Conservation (phyloP, 768 basidiomycete genomes). For the Tylopilus intermedius region DNA sequence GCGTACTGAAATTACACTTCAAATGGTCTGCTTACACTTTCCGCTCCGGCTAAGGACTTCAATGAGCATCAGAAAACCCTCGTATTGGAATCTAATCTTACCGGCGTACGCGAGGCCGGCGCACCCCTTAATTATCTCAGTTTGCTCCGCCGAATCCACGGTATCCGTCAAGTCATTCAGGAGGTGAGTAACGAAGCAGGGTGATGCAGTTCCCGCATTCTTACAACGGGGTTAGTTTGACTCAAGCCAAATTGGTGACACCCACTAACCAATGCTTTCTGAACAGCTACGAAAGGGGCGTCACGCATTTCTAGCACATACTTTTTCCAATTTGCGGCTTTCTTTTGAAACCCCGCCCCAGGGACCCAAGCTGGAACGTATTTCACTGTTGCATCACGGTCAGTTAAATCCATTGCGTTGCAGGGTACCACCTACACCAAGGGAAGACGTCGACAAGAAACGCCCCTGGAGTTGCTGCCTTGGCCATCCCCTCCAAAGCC, state of each 20-base stretch:
- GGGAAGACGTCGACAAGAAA: slow-evolving; percentile 51
- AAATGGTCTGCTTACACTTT: slow-evolving; percentile 24
- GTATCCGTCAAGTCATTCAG: slow-evolving; percentile 16
- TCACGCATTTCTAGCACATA: slow-evolving; percentile 47
- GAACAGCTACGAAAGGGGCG: slow-evolving; percentile 37
- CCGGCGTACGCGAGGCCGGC: slow-evolving; percentile 47
- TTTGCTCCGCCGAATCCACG: slow-evolving; percentile 14
- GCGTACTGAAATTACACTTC: not conserved
- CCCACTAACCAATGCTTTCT: slow-evolving; percentile 35
- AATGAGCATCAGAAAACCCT: slow-evolving; percentile 5
- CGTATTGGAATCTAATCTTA: slow-evolving; percentile 15
- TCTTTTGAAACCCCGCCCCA: slow-evolving; percentile 46
- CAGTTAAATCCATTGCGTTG: not conserved
- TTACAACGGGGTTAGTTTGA: slow-evolving; percentile 7
- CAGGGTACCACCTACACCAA: slow-evolving; percentile 26
- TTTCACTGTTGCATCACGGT: slow-evolving; percentile 36
- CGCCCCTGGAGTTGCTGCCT: slow-evolving; percentile 47
- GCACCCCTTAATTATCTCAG: slow-evolving; percentile 37
- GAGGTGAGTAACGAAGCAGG: slow-evolving; percentile 29
- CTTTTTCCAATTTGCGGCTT: slow-evolving; percentile 46
- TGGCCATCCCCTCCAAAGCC: slow-evolving; percentile 46
- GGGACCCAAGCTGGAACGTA: slow-evolving; percentile 50
- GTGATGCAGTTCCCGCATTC: slow-evolving; percentile 25
- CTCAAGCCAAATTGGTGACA: not conserved
- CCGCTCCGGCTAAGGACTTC: slow-evolving; percentile 34